phyloP scores from a whole-genome alignment of 2,329 filamentous ascomycete species.

The Epichloe sylvatica region DNA sequence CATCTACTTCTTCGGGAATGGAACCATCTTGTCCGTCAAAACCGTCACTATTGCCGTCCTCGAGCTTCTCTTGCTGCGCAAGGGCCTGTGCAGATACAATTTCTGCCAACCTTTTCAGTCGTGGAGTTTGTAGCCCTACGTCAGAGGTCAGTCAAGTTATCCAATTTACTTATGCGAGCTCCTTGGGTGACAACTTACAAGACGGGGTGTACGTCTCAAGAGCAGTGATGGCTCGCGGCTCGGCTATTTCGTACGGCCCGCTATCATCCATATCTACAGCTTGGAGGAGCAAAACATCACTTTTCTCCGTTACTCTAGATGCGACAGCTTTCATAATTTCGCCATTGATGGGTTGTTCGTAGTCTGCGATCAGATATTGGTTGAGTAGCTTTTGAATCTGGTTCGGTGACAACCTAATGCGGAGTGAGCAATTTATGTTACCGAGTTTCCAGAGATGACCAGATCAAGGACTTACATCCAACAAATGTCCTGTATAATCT shows the following conservation, averaged over 20 bases:
- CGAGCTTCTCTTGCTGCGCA: slow-evolving; percentile 80
- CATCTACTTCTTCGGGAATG: slow-evolving; percentile 38
- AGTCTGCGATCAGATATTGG: slow-evolving; percentile 96
- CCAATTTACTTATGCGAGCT: not conserved
- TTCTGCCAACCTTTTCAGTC: slow-evolving; percentile 90
- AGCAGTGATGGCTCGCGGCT: slow-evolving; percentile 88
- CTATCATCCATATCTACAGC: slow-evolving; percentile 99
- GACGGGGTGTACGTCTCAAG: slow-evolving; percentile 96
- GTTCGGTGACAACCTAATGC: slow-evolving; percentile 74
- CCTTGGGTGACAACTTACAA: slow-evolving; percentile 44
- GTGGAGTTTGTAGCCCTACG: slow-evolving; percentile 84
- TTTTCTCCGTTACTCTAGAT: slow-evolving; percentile 94
- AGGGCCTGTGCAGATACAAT: slow-evolving; percentile 95
- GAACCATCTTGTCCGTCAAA: slow-evolving; percentile 35
- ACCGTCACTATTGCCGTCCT: slow-evolving; percentile 32
- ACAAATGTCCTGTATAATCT: slow-evolving; percentile 99
- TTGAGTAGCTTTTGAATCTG: slow-evolving; percentile 98
- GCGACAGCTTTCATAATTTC: slow-evolving; percentile 99
- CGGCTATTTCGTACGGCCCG: slow-evolving; percentile 94
- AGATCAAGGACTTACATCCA: slow-evolving; percentile 69
- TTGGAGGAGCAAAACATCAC: slow-evolving; percentile 81
- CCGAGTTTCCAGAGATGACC: not conserved
- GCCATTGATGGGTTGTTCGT: slow-evolving; percentile 97
- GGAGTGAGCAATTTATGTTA: not conserved
- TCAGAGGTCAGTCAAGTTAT: slow-evolving; percentile 14